Percentiles rank a stretch among this genome's conserved stretches.
These are phyloP conservation scores for Kwoniella sp. DNA, from an alignment of 768 basidiomycete genomes.

Conservation along the genomic window DNA sequence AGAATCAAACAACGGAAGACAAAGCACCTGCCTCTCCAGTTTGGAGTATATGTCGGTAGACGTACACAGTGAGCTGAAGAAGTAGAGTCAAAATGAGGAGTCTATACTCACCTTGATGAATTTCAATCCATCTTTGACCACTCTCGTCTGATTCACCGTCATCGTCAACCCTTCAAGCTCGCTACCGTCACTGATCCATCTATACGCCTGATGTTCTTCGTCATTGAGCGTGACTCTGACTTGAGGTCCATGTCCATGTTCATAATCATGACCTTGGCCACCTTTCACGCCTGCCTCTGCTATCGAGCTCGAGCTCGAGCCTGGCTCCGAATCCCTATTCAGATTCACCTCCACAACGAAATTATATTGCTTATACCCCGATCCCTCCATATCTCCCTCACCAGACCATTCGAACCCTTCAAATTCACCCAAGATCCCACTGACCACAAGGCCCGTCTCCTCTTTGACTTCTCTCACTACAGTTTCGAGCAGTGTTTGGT, in stretches of 20 bases:
- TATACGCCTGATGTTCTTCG: slow-evolving; percentile 2
- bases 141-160: neutral
- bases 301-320: too few species aligned
- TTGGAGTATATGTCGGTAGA: too few species aligned
- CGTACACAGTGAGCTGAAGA: too few species aligned
- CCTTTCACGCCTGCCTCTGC: too few species aligned
- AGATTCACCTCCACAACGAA: slow-evolving; percentile 10
- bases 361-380: slow-evolving; percentile 15
- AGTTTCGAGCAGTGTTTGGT: slow-evolving; percentile 19
- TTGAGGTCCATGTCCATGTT: neutral
- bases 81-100: too few species aligned
- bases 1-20: too few species aligned
- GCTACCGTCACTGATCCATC: neutral
- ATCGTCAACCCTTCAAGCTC: slow-evolving; percentile 2
- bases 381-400: neutral
- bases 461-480: slow-evolving; percentile 13
- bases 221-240: neutral
- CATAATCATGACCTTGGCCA: too few species aligned
- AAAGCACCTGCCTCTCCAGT: too few species aligned
- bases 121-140: neutral
- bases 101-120: slow-evolving; percentile 3
- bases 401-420: slow-evolving; percentile 11
- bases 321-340: too few species aligned
- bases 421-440: slow-evolving; percentile 10
- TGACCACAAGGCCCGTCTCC: slow-evolving; percentile 19